Evolutionary conservation across 495 filamentous ascomycete genomes (phyloP).

Genomic region (Penicillium argentinense): DNA sequence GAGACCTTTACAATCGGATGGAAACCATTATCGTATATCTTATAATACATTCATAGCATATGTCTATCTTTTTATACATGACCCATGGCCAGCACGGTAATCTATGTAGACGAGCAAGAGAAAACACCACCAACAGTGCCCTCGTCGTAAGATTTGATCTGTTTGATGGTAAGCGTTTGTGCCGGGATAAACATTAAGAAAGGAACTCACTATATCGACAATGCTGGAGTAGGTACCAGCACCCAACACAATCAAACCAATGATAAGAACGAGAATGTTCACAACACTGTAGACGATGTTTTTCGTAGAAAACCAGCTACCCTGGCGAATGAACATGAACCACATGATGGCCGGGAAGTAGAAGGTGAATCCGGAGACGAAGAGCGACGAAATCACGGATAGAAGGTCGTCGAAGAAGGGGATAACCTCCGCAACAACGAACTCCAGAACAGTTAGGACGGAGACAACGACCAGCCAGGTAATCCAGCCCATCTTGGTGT

Average conservation of each 20-base stretch:
- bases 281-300: slow-evolving; percentile 12
- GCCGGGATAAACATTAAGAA: slow-evolving; percentile 2
- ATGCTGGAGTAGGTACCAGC: slow-evolving; percentile 53
- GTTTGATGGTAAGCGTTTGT: neutral
- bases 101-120: slow-evolving; percentile 26
- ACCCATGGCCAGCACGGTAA: neutral
- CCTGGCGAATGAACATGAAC: slow-evolving; percentile 49
- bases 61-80: neutral
- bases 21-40: neutral
- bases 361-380: slow-evolving; percentile 13
- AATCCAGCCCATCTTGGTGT: slow-evolving; percentile 50
- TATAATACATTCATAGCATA: neutral
- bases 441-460: slow-evolving; percentile 55
- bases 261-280: slow-evolving; percentile 13
- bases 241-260: slow-evolving; percentile 47
- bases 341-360: slow-evolving; percentile 51
- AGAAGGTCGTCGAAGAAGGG: slow-evolving; percentile 63
- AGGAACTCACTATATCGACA: slow-evolving; percentile 52
- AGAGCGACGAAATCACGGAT: slow-evolving; percentile 47
- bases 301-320: slow-evolving; percentile 32
- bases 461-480: slow-evolving; percentile 54
- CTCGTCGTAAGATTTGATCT: slow-evolving; percentile 39
- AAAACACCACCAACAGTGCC: slow-evolving; percentile 44
- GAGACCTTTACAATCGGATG: no score
- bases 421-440: slow-evolving; percentile 62